Conservation (phyloP, 2,329 filamentous ascomycete genomes). For the Fusarium neocosmosporiellum region DNA sequence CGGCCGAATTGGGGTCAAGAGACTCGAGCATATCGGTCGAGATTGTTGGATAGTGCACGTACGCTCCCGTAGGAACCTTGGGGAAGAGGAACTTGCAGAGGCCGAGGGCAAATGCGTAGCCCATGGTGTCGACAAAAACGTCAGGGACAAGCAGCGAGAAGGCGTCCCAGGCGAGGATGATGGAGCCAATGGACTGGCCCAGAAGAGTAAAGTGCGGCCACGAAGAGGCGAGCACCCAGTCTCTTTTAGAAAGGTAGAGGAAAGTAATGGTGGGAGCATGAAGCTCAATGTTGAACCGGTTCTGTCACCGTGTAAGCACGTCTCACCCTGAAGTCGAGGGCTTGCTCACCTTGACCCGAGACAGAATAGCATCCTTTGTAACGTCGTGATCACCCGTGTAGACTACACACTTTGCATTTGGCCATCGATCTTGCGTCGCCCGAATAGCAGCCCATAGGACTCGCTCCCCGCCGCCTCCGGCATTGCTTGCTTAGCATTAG, state of each 20-base stretch:
- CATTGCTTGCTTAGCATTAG: conserved; percentile 72
- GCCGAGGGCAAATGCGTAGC: conserved; percentile 91
- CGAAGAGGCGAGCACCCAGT: conserved; percentile 85
- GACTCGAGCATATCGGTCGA: conserved; percentile 96
- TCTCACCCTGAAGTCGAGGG: not conserved
- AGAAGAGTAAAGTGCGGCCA: conserved; percentile 94
- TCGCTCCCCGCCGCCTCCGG: conserved; percentile 93
- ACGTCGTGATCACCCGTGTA: conserved; percentile 97
- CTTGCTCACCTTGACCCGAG: conserved; percentile 74
- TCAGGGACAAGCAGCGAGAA: conserved; percentile 93
- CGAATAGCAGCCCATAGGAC: conserved; percentile 96
- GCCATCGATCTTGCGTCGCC: conserved; percentile 89
- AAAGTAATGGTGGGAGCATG: conserved; percentile 86
- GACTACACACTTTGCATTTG: conserved; percentile 87
- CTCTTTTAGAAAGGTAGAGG: conserved; percentile 88
- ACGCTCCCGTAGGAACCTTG: conserved; percentile 84
- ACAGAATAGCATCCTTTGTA: conserved; percentile 81
- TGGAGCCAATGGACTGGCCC: conserved; percentile 91
- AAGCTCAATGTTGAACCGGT: conserved; percentile 92
- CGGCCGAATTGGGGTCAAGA: conserved; percentile 71
- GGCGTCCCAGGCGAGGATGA: conserved; percentile 90
- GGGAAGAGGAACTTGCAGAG: conserved; percentile 86
- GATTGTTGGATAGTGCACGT: conserved; percentile 98
- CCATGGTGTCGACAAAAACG: conserved; percentile 97
- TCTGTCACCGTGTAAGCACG: conserved; percentile 56